Base-by-base conservation (phyloP, 352 stramenopile species). In the Phytopythium vexans region DNA sequence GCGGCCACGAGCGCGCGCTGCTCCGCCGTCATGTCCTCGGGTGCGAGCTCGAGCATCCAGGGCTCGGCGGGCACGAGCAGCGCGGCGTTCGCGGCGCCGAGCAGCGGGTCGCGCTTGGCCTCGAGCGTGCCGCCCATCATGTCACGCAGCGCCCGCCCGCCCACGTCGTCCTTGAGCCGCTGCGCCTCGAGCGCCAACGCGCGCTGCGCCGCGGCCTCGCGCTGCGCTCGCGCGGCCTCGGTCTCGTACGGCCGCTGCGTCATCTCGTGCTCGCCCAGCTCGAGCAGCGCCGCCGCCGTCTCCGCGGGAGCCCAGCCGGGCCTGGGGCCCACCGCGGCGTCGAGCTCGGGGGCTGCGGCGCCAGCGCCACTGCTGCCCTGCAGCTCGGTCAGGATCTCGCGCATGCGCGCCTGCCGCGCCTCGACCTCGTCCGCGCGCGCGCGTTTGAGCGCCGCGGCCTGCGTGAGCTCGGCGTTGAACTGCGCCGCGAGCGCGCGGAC, bases 51-150 rank as follows among this genome's bases (percentile, higher is more conserved):
- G 40, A 97, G 37, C 83, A 97, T 96, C 92, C 91, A 97, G 36
- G 71, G 62, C 45, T 93, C 82, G 32, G 89, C 70, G 0, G 71
- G 72, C 4, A 80, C 77, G 1, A 86, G 56, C 7, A 44, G n/a
- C 4, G 47, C 47, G 8, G 47, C 47, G 14, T 15, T 36, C 37
- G 39, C 47, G 8, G 47, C 47, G 34, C 34, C 47, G 47, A 53
- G 43, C 47, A 36, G 47, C 8, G 68, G 72, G 16, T 97, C 88
- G 50, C 94, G 96, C 54, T 93, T 95, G 3, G 80, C 75, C 53
- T 97, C 91, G 8, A 98, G 69, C 33, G 92, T 98, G 27, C 92
- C 92, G 62, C 96, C 72, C 92, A 98, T 98, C 92, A 98, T 98
- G 51, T 97, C 90, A 0, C 77, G 54, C 4, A 97, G 62, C 6